phyloP scores from a whole-genome alignment of 2,329 filamentous ascomycete species.

The Pseudogymnoascus sp. region DNA sequence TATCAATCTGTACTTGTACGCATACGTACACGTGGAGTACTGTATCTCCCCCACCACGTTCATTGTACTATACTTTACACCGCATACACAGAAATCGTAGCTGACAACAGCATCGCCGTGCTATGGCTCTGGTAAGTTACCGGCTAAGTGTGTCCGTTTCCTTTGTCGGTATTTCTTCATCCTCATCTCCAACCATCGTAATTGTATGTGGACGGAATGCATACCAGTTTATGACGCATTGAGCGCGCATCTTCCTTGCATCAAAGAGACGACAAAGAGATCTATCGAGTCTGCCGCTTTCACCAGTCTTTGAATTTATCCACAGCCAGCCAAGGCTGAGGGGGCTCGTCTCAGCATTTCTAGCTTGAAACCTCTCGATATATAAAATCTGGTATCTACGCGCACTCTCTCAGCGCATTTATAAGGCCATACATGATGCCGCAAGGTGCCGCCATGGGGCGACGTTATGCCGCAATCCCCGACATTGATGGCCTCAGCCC shows the following conservation, averaged over 20 bases:
- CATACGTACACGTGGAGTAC: background rate
- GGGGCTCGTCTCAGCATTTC: background rate
- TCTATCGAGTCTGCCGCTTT: background rate
- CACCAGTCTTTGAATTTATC: background rate
- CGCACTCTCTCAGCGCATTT: background rate
- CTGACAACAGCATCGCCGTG: background rate
- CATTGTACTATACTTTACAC: background rate
- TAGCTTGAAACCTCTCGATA: background rate
- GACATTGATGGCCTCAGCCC: constrained; percentile 18
- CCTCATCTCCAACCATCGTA: background rate
- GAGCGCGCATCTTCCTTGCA: background rate
- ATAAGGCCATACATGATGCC: background rate
- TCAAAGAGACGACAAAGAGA: background rate
- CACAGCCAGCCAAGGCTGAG: background rate
- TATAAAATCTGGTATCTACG: background rate
- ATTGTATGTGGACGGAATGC: background rate
- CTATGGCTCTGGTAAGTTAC: background rate
- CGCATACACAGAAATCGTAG: background rate
- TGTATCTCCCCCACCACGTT: background rate
- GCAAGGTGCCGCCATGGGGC: background rate
- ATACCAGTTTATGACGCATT: constrained; percentile 5
- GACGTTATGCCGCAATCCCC: background rate
- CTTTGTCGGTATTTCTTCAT: background rate
- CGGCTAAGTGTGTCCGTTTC: background rate
- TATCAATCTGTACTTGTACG: background rate